A percentile compares a stretch with the other conserved stretches of the same genome.
Conservation (phyloP, 2,329 filamentous ascomycete genomes). For the Aspergillus pseudoterreus region DNA sequence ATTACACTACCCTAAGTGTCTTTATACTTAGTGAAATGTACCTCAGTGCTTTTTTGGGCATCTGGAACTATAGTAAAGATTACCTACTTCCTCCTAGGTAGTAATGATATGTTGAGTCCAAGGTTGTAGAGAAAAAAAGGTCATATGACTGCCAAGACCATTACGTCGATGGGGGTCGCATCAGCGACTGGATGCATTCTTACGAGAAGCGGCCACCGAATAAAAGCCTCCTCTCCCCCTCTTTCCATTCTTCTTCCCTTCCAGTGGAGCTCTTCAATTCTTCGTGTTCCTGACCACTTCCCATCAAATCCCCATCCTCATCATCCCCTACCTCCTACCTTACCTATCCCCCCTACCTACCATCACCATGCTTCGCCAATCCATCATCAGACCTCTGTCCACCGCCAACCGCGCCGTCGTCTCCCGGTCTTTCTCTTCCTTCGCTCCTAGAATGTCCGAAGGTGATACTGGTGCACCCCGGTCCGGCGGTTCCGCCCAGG, state of each 20-base stretch:
- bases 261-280: not conserved
- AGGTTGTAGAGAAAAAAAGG: not conserved
- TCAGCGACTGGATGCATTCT: too few relatives aligned
- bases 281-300: constrained; percentile 3
- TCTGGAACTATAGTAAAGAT: too few relatives aligned
- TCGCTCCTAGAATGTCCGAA: constrained; percentile 60
- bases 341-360: constrained; percentile 1
- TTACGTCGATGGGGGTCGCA: too few relatives aligned
- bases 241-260: not conserved
- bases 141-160: not conserved
- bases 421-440: constrained; percentile 60
- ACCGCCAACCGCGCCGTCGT: constrained; percentile 50
- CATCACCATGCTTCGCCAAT: constrained; percentile 63
- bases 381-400: constrained; percentile 55
- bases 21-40: too few relatives aligned
- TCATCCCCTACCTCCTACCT: not conserved
- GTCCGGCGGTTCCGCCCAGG: constrained; percentile 30
- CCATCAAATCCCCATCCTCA: not conserved
- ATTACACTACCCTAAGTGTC: too few relatives aligned
- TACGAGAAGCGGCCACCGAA: not conserved
- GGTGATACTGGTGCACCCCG: constrained; percentile 62
- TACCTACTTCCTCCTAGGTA: too few relatives aligned
- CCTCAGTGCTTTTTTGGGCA: too few relatives aligned
- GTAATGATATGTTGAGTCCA: too few relatives aligned
- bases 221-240: not conserved